phyloP scores from a whole-genome alignment of 2,329 filamentous ascomycete genomes.

The Shiraia sp. region DNA sequence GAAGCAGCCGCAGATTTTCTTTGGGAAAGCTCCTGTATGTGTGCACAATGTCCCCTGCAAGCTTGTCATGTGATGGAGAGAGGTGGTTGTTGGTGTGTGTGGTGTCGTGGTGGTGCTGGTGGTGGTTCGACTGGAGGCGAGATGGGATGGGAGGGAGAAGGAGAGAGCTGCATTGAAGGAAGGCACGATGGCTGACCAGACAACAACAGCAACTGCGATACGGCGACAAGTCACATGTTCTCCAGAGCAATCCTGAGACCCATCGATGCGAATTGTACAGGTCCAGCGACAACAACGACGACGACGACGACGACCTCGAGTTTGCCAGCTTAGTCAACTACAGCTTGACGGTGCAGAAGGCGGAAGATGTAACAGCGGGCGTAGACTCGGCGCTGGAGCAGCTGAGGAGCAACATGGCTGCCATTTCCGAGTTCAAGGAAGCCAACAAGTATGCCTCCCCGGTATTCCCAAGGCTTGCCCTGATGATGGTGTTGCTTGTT shows the following conservation, averaged over 20 bases:
- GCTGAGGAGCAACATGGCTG: slow-evolving; percentile 62
- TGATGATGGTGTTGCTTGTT: slow-evolving; percentile 6
- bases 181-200: slow-evolving; percentile 33
- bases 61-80: slow-evolving; percentile 5
- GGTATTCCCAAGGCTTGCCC: slow-evolving; percentile 27
- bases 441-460: slow-evolving; percentile 57
- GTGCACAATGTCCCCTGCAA: slow-evolving; percentile 8
- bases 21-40: slow-evolving; percentile 48
- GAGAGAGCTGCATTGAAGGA: slow-evolving; percentile 2
- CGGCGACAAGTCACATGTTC: slow-evolving; percentile 59
- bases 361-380: slow-evolving; percentile 58
- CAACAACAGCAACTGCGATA: slow-evolving; percentile 57
- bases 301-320: slow-evolving; percentile 49
- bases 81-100: too few species aligned
- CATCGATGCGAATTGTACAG: slow-evolving; percentile 63
- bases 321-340: slow-evolving; percentile 63
- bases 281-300: slow-evolving; percentile 28
- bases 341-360: slow-evolving; percentile 58
- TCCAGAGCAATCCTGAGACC: slow-evolving; percentile 58
- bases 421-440: slow-evolving; percentile 63
- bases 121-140: slow-evolving; percentile 11
- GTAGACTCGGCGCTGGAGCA: slow-evolving; percentile 63
- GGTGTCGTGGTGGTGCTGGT: slow-evolving; percentile 10
- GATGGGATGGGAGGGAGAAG: too few species aligned
- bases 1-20: slow-evolving; percentile 44